Conservation (phyloP, 1,139 yeast genomes). For the Diutina mesorugosa region DNA sequence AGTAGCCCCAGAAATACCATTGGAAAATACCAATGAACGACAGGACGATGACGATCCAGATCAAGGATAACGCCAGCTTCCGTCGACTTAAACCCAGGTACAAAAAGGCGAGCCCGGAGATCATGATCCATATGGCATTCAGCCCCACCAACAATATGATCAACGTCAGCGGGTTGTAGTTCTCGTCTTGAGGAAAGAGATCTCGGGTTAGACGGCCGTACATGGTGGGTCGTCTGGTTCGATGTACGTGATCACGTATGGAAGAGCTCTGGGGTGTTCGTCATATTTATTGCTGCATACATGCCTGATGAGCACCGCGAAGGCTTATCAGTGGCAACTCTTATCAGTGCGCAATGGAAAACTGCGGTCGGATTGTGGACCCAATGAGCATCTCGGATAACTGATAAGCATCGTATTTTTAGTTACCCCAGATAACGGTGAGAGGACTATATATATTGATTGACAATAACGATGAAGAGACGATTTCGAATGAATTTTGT, state of each 20-base stretch:
- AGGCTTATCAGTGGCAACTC: constrained; percentile 1
- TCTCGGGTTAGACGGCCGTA: constrained; percentile 9
- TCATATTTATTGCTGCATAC: background rate
- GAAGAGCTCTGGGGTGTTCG: background rate
- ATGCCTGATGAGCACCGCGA: background rate
- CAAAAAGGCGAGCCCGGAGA: constrained; percentile 87
- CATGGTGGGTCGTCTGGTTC: background rate
- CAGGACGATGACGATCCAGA: constrained; percentile 70
- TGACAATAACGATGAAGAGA: background rate
- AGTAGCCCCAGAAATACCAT: constrained; percentile 98
- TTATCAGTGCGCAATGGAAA: constrained; percentile 1
- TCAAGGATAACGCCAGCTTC: constrained; percentile 79
- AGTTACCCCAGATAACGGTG: background rate
- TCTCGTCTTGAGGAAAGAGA: constrained; percentile 24
- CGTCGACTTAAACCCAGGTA: constrained; percentile 90
- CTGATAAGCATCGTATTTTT: background rate
- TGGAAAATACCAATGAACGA: constrained; percentile 73
- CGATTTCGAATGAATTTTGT: background rate
- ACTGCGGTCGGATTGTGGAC: background rate
- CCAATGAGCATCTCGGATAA: background rate
- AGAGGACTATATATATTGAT: no score
- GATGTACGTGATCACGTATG: background rate
- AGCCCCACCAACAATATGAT: constrained; percentile 42
- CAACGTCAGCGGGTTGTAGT: constrained; percentile 30
- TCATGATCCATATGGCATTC: constrained; percentile 79